These are phyloP conservation scores for Oryza glaberrima DNA, from an alignment of 176 grass and related monocot genomes.

Conservation along the genomic window DNA sequence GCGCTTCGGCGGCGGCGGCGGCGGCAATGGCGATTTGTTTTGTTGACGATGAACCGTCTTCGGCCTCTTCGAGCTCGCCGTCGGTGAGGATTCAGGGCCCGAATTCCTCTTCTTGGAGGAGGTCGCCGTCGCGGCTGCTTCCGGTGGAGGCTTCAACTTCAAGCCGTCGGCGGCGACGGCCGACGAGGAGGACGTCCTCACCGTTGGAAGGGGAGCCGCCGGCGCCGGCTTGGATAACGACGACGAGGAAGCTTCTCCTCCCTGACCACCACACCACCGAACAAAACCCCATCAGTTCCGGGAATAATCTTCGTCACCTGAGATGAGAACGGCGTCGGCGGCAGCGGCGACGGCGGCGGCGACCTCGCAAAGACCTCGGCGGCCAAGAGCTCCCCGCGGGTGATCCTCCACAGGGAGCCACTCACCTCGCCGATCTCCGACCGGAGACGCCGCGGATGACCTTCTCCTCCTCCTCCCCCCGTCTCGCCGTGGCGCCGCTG, in stretches of 20 bases:
- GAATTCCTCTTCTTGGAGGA: background rate
- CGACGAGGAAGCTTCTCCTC: background rate
- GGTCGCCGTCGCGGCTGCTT: background rate
- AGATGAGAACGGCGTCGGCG: background rate
- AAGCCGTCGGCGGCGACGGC: background rate
- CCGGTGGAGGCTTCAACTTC: background rate
- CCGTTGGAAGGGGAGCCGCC: background rate
- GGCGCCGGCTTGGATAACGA: background rate
- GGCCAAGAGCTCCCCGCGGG: background rate
- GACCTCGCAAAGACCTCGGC: no score
- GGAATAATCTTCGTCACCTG: background rate
- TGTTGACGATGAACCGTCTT: background rate
- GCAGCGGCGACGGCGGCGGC: background rate
- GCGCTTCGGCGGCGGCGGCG: background rate
- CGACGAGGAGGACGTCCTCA: background rate
- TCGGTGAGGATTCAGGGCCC: background rate
- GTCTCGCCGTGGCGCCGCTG: background rate
- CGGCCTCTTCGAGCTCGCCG: background rate
- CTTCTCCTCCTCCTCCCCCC: no score
- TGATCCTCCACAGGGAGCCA: conserved; percentile 17
- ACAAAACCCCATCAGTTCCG: background rate
- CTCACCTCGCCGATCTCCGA: conserved; percentile 36
- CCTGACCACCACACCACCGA: background rate
- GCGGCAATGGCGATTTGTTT: background rate
- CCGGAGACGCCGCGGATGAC: background rate